Base-by-base conservation (phyloP, 768 basidiomycete species). In the Dendrothele bispora region DNA sequence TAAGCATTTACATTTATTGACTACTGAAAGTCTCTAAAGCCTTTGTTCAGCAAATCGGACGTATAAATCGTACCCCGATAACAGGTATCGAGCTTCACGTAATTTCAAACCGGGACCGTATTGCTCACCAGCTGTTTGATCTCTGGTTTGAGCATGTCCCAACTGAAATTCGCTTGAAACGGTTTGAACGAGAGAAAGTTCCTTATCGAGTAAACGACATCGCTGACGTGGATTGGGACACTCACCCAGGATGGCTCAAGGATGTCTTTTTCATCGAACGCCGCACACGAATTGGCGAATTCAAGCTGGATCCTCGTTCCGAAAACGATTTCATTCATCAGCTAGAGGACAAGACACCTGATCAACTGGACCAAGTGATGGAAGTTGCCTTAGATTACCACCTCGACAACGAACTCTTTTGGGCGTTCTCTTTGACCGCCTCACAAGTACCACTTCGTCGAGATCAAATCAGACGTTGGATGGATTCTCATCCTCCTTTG, bases 91-190 rank as follows among this genome's bases (percentile, higher is more conserved):
- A 86, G 51, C 71, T 86, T 7, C 84, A 86, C 57, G 84, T 86
- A 4, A 77, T 86, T 8, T 86, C 84, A 0, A 84, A 85, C 56
- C 68, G 83, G 11, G 84, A 86, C 59, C 75, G 81, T 8, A 67
- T 83, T 3, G 80, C 83, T 0, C 82, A 84, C 55, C 82, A 84
- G 61, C 58, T 82, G 0, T 86, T 87, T 52, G 84, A 87, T 57
- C 58, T 85, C 27, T 82, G 82, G 65, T 81, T 83, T 56, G 80
- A 84, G 28, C 79, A 83, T 44, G 71, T 79, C 10, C 68, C 73
- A 12, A 79, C 75, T 0, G 75, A 77, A 56, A 70, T 69, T 43
- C 67, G 61, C 39, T 59, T 80, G n/a, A 61, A 68, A 48, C 74
- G 79, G 1, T 79, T 81, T 42, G 68, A 71, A 29, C 66, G 74